Base-by-base conservation (phyloP, 495 filamentous ascomycete genomes). In the Daldinia bambusicola region DNA sequence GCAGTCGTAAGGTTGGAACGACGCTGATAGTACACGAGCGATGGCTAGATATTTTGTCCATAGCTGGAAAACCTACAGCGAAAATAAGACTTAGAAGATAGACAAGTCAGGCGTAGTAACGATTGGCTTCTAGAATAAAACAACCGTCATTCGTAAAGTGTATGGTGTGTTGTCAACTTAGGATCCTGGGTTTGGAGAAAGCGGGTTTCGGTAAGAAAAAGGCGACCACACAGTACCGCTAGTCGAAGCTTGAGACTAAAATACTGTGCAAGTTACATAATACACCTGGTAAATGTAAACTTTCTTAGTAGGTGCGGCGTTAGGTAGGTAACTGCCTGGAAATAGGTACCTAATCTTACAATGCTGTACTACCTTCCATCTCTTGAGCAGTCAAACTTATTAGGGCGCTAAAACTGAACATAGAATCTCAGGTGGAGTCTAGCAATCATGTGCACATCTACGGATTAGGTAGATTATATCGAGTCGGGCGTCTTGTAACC, bases 91-190 rank as follows among this genome's bases (percentile, higher is more conserved):
- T 22, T 9, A 4, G 20, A 9, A 22, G 22, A 48, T 22, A 22
- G 20, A 48, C 10, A 12, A 22, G 20, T 31, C 31, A n/a, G 8
- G 9, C 31, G 51, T 8, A 53, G 6, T 16, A 13, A 53, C n/a
- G 51, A 53, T 32, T 53, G 31, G 14, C 26, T 53, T 32, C 26
- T n/a, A 53, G 3, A 20, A 13, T 10, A 31, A 20, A 53, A 30
- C 14, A 7, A 32, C 14, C 14, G 26, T 53, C 22, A 53, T 32
- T 31, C 20, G 51, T 32, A 30, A 53, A 14, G 31, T 26, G 20
- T 30, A 30, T 32, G 51, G 51, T 48, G 31, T 53, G 51, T 53
- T 53, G 51, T 53, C 51, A 48, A 48, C 43, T 48, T 48, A 20
- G 43, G 18, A 48, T n/a, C 10, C 30, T 10, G 51, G n/a, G 8